These are phyloP conservation scores for Picocystis sp. DNA, from an alignment of 163 green algal genomes.

Conservation along the genomic window DNA sequence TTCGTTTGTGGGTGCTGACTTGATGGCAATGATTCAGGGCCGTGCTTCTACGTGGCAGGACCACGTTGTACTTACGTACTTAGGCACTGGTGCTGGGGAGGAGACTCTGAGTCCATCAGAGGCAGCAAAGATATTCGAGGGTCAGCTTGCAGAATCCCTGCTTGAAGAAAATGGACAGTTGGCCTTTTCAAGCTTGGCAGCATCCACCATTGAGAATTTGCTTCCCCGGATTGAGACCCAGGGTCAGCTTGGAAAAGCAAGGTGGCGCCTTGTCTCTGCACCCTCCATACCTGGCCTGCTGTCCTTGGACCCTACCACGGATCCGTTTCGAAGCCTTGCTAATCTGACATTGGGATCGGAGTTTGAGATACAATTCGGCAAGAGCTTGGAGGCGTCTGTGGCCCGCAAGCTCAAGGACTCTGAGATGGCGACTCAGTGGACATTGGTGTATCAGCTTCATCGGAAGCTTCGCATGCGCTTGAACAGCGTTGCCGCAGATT, in stretches of 20 bases:
- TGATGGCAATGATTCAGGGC: constrained; percentile 38
- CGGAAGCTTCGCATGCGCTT: constrained; percentile 64
- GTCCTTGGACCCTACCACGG: constrained; percentile 42
- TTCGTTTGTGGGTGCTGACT: constrained; percentile 45
- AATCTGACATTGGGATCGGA: constrained; percentile 72
- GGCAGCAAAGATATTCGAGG: constrained; percentile 74
- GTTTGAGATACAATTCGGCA: constrained; percentile 69
- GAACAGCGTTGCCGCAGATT: constrained; percentile 9
- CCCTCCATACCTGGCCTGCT: constrained; percentile 69
- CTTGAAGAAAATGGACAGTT: constrained; percentile 81
- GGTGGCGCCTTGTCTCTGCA: constrained; percentile 68
- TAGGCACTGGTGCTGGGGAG: constrained; percentile 1
- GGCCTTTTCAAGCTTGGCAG: constrained; percentile 65
- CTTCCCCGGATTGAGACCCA: constrained; percentile 87
- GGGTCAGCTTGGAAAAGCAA: constrained; percentile 24
- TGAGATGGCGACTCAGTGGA: constrained; percentile 59
- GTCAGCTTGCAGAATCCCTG: constrained; percentile 66
- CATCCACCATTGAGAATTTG: constrained; percentile 59
- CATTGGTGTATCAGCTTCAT: constrained; percentile 68
- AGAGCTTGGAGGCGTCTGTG: constrained; percentile 45
- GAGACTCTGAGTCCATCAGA: constrained; percentile 20
- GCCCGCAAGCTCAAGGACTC: constrained; percentile 53
- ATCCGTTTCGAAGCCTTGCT: constrained; percentile 44
- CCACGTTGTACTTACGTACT: constrained; percentile 38
- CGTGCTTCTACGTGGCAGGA: constrained; percentile 47